A percentile compares a stretch with the other conserved stretches of the same genome.
phyloP scores from a whole-genome alignment of 495 filamentous ascomycete genomes.

The Bacidia rubella region DNA sequence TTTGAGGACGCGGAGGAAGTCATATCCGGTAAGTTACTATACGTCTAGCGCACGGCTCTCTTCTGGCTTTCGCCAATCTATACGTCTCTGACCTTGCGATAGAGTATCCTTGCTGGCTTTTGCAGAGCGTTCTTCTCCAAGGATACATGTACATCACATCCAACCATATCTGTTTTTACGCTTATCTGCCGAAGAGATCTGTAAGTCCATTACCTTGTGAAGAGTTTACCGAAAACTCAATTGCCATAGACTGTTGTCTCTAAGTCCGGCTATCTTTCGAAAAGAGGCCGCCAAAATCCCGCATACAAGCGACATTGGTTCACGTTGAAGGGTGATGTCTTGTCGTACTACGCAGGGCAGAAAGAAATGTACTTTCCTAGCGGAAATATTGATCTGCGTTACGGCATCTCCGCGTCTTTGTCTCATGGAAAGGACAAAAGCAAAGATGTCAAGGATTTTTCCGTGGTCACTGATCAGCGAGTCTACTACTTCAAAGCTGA shows the following conservation, averaged over 20 bases:
- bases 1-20: slow-evolving; percentile 77
- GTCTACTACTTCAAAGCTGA: slow-evolving; percentile 85
- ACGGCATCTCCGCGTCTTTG: slow-evolving; percentile 74
- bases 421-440: slow-evolving; percentile 53
- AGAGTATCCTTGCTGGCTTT: slow-evolving; percentile 91
- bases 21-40: slow-evolving; percentile 43
- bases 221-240: neutral
- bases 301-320: slow-evolving; percentile 95
- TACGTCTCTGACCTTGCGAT: slow-evolving; percentile 10
- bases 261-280: slow-evolving; percentile 81
- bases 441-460: slow-evolving; percentile 57
- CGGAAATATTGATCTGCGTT: slow-evolving; percentile 83
- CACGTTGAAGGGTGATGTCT: slow-evolving; percentile 81
- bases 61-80: neutral
- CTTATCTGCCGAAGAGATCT: slow-evolving; percentile 83
- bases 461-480: slow-evolving; percentile 68
- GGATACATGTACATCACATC: slow-evolving; percentile 96
- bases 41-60: neutral
- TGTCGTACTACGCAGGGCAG: slow-evolving; percentile 82
- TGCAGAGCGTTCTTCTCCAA: slow-evolving; percentile 85
- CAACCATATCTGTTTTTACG: slow-evolving; percentile 91
- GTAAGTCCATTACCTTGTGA: slow-evolving; percentile 28
- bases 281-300: slow-evolving; percentile 80
- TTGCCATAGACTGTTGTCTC: slow-evolving; percentile 47
- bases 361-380: slow-evolving; percentile 83